These are phyloP conservation scores for Usnea hakonensis DNA, from an alignment of 495 filamentous ascomycete genomes.

Conservation along the genomic window DNA sequence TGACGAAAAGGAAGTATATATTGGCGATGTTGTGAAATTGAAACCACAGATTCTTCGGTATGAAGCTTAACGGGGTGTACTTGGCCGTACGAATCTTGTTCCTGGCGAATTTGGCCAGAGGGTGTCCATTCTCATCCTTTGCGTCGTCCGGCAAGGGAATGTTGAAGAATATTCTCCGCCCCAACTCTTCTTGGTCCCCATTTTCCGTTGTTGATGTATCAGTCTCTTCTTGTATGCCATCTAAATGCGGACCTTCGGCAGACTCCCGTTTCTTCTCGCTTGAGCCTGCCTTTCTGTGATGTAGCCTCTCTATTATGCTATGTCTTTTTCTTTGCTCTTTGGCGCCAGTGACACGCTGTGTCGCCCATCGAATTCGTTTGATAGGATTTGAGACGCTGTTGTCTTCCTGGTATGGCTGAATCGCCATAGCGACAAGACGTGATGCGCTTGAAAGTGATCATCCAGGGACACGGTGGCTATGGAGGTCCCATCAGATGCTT, in stretches of 20 bases:
- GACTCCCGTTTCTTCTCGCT: conserved; percentile 69
- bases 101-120: conserved; percentile 59
- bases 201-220: conserved; percentile 40
- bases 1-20: conserved; percentile 94
- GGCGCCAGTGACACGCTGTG: conserved; percentile 66
- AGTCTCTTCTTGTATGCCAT: conserved; percentile 32
- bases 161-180: conserved; percentile 72
- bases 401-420: conserved; percentile 31
- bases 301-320: conserved; percentile 72
- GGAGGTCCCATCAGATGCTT: not conserved
- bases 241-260: conserved; percentile 25
- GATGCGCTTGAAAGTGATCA: conserved; percentile 7
- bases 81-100: conserved; percentile 99
- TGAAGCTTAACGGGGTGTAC: conserved; percentile 89
- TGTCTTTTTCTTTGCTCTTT: conserved; percentile 72
- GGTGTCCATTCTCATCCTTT: conserved; percentile 75
- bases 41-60: conserved; percentile 95
- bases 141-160: conserved; percentile 67
- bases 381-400: conserved; percentile 51
- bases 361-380: conserved; percentile 88
- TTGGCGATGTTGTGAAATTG: conserved; percentile 99
- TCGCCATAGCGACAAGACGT: conserved; percentile 32
- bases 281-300: conserved; percentile 49
- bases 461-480: not conserved
- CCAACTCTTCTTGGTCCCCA: conserved; percentile 29